These are phyloP conservation scores for Agaricus sinodeliciosus DNA, from an alignment of 768 basidiomycete species.

Conservation along the genomic window DNA sequence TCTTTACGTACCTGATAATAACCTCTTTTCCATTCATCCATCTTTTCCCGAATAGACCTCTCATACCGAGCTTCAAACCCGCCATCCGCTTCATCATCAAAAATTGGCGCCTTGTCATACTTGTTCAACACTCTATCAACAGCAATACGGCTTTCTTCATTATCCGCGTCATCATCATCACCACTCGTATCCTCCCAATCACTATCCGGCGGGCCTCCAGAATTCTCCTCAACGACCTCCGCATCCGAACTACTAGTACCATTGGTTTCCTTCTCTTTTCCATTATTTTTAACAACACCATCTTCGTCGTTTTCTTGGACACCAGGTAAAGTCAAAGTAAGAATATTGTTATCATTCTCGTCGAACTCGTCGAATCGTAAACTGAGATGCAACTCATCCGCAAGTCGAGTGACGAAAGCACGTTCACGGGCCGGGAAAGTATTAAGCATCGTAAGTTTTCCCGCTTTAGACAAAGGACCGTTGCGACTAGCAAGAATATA, in stretches of 20 bases:
- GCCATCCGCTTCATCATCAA: slow-evolving; percentile 62
- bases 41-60: slow-evolving; percentile 66
- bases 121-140: slow-evolving; percentile 80
- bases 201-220: slow-evolving; percentile 25
- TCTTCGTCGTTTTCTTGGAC: slow-evolving; percentile 25
- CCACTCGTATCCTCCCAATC: slow-evolving; percentile 50
- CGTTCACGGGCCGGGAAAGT: slow-evolving; percentile 76
- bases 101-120: slow-evolving; percentile 79
- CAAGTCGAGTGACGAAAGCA: slow-evolving; percentile 69
- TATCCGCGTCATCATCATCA: slow-evolving; percentile 38
- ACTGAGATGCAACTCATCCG: slow-evolving; percentile 68
- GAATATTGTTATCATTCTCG: slow-evolving; percentile 71
- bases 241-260: slow-evolving; percentile 3
- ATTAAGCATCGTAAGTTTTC: slow-evolving; percentile 65
- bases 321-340: slow-evolving; percentile 59
- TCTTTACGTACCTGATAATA: slow-evolving; percentile 72
- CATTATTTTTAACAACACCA: slow-evolving; percentile 10
- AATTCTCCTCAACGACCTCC: slow-evolving; percentile 27
- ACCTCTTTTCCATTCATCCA: slow-evolving; percentile 85
- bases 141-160: slow-evolving; percentile 66
- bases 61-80: slow-evolving; percentile 80
- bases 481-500: slow-evolving; percentile 55
- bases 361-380: slow-evolving; percentile 94
- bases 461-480: slow-evolving; percentile 25
- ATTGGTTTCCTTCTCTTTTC: slow-evolving; percentile 21